Percentiles rank a stretch among this genome's conserved stretches.
phyloP scores from a whole-genome alignment of 2,329 filamentous ascomycete species.

The Aspergillus proliferans region DNA sequence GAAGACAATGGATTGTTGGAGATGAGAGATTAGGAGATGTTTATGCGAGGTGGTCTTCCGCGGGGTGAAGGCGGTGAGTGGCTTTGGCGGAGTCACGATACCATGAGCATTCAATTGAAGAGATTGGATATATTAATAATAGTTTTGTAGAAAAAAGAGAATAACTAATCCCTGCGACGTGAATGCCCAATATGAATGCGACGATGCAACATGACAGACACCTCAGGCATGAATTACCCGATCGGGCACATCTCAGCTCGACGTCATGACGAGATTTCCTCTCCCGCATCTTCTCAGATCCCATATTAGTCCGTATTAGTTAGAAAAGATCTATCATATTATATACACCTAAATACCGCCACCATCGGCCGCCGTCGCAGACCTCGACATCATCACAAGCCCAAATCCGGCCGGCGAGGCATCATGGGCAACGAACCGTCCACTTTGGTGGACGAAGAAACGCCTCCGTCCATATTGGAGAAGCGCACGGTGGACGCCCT shows the following conservation, averaged over 20 bases:
- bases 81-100: background rate
- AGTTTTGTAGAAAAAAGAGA: no score
- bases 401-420: slow-evolving; percentile 13
- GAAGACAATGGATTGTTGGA: background rate
- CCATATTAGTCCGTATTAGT: background rate
- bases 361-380: slow-evolving; percentile 19
- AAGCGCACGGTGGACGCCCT: slow-evolving; percentile 66
- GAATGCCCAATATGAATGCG: background rate
- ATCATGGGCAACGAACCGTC: slow-evolving; percentile 84
- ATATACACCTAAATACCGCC: background rate
- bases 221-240: background rate
- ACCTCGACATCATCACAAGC: slow-evolving; percentile 15
- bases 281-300: background rate
- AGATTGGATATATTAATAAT: no score
- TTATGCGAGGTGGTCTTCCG: background rate
- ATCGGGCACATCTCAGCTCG: background rate
- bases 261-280: background rate
- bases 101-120: no score
- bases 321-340: background rate
- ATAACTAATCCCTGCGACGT: no score
- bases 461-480: slow-evolving; percentile 58
- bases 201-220: background rate
- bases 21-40: background rate
- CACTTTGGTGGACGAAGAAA: slow-evolving; percentile 57
- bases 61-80: background rate